These are phyloP conservation scores for Rhipidocladum racemiflorum DNA, from an alignment of 176 grass and related monocot species.

Conservation along the genomic window DNA sequence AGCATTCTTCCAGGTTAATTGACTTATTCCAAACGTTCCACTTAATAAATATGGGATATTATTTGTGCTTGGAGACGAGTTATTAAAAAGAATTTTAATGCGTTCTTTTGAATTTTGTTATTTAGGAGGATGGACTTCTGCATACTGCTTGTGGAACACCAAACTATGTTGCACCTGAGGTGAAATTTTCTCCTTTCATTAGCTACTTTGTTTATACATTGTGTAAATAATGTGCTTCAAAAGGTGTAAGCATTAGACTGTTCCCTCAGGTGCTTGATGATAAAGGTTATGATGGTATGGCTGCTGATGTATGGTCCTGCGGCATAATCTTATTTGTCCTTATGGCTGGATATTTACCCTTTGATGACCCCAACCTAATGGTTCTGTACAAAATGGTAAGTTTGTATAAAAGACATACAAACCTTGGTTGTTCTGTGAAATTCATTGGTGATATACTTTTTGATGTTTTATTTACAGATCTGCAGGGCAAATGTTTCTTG, in stretches of 20 bases:
- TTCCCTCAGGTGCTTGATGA: slow-evolving; percentile 79
- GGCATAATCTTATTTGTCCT: slow-evolving; percentile 97
- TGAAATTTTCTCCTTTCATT: slow-evolving; percentile 21
- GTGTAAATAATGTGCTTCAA: slow-evolving; percentile 1
- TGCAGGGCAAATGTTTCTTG: slow-evolving; percentile 58
- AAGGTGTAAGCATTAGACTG: slow-evolving; percentile 24
- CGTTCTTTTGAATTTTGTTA: neutral
- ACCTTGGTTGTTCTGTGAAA: slow-evolving; percentile 11
- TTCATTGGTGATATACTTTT: neutral
- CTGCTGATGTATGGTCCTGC: slow-evolving; percentile 96
- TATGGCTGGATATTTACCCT: slow-evolving; percentile 94
- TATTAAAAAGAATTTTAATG: neutral
- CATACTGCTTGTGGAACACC: slow-evolving; percentile 98
- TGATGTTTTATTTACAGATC: slow-evolving; percentile 50
- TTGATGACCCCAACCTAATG: slow-evolving; percentile 70
- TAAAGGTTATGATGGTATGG: slow-evolving; percentile 90
- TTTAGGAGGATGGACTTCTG: slow-evolving; percentile 74
- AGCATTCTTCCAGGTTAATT: neutral
- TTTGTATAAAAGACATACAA: neutral
- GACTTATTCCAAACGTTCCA: neutral
- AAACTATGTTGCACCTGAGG: slow-evolving; percentile 98
- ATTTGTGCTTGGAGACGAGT: neutral
- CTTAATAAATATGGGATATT: neutral
- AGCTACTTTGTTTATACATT: neutral
- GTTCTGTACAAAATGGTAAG: slow-evolving; percentile 72